Conservation (phyloP, 2,329 filamentous ascomycete genomes). For the Aspergillus nomiae region DNA sequence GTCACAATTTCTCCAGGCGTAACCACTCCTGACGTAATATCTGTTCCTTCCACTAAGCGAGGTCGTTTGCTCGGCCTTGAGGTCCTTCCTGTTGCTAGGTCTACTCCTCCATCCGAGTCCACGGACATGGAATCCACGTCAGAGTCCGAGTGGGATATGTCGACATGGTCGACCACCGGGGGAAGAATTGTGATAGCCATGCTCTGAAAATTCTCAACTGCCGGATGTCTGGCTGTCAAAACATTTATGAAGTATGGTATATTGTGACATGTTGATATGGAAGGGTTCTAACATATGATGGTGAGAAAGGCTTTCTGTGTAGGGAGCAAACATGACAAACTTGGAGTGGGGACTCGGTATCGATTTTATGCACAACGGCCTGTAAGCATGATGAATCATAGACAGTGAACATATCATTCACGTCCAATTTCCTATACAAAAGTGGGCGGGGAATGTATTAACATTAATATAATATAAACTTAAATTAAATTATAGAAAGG, state of each 20-base stretch:
- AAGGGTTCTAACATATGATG: neutral
- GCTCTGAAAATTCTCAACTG: neutral
- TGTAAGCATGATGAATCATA: neutral
- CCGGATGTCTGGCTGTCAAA: neutral
- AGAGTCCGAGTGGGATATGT: conserved; percentile 37
- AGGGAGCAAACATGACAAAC: conserved; percentile 25
- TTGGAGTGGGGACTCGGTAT: neutral
- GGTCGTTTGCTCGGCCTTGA: conserved; percentile 43
- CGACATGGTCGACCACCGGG: conserved; percentile 44
- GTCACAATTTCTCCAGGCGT: conserved; percentile 90
- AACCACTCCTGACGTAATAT: conserved; percentile 60
- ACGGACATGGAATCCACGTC: conserved; percentile 55
- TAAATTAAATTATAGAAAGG: neutral
- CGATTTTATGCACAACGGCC: neutral
- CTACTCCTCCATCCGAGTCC: conserved; percentile 46
- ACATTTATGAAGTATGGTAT: neutral
- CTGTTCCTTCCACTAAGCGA: conserved; percentile 29
- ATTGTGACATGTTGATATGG: neutral
- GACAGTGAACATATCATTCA: neutral
- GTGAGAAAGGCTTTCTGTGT: conserved; percentile 17
- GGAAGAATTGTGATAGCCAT: conserved; percentile 65
- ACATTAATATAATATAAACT: no score
- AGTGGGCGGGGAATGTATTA: no score
- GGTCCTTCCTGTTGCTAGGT: conserved; percentile 28
- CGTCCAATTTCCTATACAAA: no score